Conservation (phyloP, 352 stramenopile species). For the Globisporangium parvum region DNA sequence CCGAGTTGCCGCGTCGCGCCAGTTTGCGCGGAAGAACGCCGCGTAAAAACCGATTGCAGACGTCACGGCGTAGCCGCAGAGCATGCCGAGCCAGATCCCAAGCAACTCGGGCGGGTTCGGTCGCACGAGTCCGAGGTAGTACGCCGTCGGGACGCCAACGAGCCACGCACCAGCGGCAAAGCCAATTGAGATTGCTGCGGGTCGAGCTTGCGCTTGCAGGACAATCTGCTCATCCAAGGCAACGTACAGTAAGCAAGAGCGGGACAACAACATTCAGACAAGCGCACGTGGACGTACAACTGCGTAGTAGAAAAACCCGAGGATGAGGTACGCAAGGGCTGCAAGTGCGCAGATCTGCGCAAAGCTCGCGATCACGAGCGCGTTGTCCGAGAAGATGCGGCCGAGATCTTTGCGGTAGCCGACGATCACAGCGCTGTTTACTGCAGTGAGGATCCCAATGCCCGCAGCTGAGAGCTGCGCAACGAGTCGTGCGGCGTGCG, state of each 20-base stretch:
- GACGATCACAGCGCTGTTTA: constrained; percentile 46
- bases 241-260: too few relatives aligned
- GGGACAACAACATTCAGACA: not conserved
- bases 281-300: constrained; percentile 29
- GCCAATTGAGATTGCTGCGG: constrained; percentile 44
- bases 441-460: constrained; percentile 32
- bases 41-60: constrained; percentile 55
- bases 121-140: constrained; percentile 51
- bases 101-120: constrained; percentile 31
- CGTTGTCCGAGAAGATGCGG: constrained; percentile 64
- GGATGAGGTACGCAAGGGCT: constrained; percentile 53
- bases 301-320: constrained; percentile 81
- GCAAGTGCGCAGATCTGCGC: constrained; percentile 51
- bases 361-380: constrained; percentile 56
- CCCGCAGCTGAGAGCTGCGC: constrained; percentile 46
- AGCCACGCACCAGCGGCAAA: constrained; percentile 66
- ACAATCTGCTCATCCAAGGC: constrained; percentile 41
- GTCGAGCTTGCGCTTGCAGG: constrained; percentile 55
- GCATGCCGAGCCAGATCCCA: constrained; percentile 69
- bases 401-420: constrained; percentile 39
- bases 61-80: constrained; percentile 71
- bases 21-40: constrained; percentile 58
- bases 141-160: constrained; percentile 64
- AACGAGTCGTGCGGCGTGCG: constrained; percentile 33
- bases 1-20: constrained; percentile 39